Evolutionary conservation across 2,329 filamentous ascomycete species (phyloP).

Genomic region (Didymellaceae sp.): DNA sequence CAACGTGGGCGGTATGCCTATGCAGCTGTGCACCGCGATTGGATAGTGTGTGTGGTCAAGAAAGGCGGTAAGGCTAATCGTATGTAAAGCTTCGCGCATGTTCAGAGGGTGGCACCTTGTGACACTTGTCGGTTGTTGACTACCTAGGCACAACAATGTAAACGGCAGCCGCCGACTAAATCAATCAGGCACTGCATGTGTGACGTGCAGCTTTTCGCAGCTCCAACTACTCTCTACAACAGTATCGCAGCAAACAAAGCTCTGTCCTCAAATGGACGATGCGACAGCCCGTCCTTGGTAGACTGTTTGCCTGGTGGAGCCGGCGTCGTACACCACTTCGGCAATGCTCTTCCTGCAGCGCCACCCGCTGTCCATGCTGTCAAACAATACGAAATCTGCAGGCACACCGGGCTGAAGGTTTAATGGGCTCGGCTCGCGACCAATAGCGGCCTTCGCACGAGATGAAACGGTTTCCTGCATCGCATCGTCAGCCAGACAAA

Average conservation of each 20-base stretch:
- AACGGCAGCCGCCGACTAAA: slow-evolving; percentile 9
- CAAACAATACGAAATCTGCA: slow-evolving; percentile 55
- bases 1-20: neutral
- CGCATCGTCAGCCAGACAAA: slow-evolving; percentile 21
- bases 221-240: neutral
- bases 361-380: slow-evolving; percentile 48
- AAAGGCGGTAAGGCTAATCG: slow-evolving; percentile 8
- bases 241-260: neutral
- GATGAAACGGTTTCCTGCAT: slow-evolving; percentile 57
- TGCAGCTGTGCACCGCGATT: neutral
- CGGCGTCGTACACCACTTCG: slow-evolving; percentile 55
- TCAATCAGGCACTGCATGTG: too few relatives aligned
- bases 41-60: neutral
- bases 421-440: slow-evolving; percentile 36
- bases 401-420: slow-evolving; percentile 44
- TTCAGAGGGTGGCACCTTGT: slow-evolving; percentile 4
- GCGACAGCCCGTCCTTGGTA: slow-evolving; percentile 25
- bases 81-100: neutral
- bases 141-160: neutral
- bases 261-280: neutral
- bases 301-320: slow-evolving; percentile 40
- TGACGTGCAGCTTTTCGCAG: neutral
- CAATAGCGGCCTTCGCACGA: slow-evolving; percentile 53
- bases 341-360: slow-evolving; percentile 50
- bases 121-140: slow-evolving; percentile 10